Conservation (phyloP, 352 stramenopile species). For the Phytophthora pinifolia region DNA sequence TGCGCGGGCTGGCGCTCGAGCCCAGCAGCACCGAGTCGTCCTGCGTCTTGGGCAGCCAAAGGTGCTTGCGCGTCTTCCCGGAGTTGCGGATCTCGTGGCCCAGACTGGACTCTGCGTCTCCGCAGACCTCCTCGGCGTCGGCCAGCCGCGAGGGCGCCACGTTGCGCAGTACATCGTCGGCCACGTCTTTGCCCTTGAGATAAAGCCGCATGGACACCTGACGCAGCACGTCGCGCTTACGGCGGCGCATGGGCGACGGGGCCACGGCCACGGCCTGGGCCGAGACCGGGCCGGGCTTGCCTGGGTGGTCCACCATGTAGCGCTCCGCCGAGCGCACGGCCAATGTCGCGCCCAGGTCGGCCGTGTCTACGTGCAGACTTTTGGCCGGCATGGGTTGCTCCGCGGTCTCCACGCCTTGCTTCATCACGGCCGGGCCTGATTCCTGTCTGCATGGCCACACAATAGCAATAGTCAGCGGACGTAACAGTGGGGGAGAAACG, state of each 20-base stretch:
- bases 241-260: conserved; percentile 23
- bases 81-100: conserved; percentile 67
- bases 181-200: conserved; percentile 65
- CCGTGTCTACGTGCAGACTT: conserved; percentile 14
- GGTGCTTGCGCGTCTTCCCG: conserved; percentile 61
- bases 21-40: conserved; percentile 71
- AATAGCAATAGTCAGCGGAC: conserved; percentile 5
- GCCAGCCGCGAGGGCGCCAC: conserved; percentile 53
- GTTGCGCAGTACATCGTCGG: conserved; percentile 64
- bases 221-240: conserved; percentile 70
- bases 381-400: conserved; percentile 15
- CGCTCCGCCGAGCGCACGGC: conserved; percentile 12
- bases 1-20: conserved; percentile 8
- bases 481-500: neutral
- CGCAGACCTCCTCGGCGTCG: conserved; percentile 58
- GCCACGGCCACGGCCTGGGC: conserved; percentile 4
- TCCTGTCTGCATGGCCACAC: conserved; percentile 14
- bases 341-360: neutral
- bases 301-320: conserved; percentile 18
- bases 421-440: conserved; percentile 7
- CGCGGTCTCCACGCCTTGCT: conserved; percentile 10
- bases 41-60: conserved; percentile 76
- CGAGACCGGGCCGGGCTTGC: conserved; percentile 9
- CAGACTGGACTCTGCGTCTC: conserved; percentile 46
- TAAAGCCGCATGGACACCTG: conserved; percentile 81